Percentiles rank a stretch among this genome's conserved stretches.
Conservation (phyloP, 1,284 basidiomycete species). For the Apiotrichum siamense region DNA sequence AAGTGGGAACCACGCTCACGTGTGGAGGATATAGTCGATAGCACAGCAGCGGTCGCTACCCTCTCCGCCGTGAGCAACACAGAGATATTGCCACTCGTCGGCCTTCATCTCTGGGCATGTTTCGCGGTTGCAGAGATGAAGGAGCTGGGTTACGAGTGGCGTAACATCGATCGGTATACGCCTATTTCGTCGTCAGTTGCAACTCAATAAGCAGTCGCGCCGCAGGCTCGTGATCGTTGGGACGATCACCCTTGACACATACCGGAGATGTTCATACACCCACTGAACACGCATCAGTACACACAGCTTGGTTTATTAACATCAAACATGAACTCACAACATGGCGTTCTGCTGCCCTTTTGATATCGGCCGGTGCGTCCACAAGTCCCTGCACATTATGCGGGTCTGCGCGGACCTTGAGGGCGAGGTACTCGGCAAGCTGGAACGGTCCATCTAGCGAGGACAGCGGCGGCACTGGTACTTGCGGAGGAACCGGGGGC, state of each 20-base stretch:
- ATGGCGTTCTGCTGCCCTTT: slow-evolving; percentile 48
- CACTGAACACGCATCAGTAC: slow-evolving; percentile 63
- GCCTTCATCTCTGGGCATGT: slow-evolving; percentile 96
- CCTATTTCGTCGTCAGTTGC: slow-evolving; percentile 48
- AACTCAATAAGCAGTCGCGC: neutral
- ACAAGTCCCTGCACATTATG: slow-evolving; percentile 82
- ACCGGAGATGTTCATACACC: slow-evolving; percentile 93
- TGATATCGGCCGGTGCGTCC: slow-evolving; percentile 55
- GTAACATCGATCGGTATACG: slow-evolving; percentile 88
- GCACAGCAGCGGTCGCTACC: slow-evolving; percentile 74
- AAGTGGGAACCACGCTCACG: slow-evolving; percentile 42
- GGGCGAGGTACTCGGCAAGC: slow-evolving; percentile 87
- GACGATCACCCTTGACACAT: slow-evolving; percentile 20
- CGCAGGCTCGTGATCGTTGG: neutral
- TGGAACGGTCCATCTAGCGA: slow-evolving; percentile 81
- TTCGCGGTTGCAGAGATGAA: slow-evolving; percentile 72
- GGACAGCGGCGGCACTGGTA: slow-evolving; percentile 31
- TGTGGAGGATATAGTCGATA: slow-evolving; percentile 94
- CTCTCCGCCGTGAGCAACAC: slow-evolving; percentile 67
- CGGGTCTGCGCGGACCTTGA: slow-evolving; percentile 75
- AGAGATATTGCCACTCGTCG: slow-evolving; percentile 92
- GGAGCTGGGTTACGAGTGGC: slow-evolving; percentile 77
- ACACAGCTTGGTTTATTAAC: slow-evolving; percentile 29
- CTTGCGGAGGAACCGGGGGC: slow-evolving; percentile 23
- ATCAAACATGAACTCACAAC: slow-evolving; percentile 40